Percentiles rank a stretch among this genome's conserved stretches.
Conservation (phyloP, 176 grass and related monocot species). For the Bromus sterilis region DNA sequence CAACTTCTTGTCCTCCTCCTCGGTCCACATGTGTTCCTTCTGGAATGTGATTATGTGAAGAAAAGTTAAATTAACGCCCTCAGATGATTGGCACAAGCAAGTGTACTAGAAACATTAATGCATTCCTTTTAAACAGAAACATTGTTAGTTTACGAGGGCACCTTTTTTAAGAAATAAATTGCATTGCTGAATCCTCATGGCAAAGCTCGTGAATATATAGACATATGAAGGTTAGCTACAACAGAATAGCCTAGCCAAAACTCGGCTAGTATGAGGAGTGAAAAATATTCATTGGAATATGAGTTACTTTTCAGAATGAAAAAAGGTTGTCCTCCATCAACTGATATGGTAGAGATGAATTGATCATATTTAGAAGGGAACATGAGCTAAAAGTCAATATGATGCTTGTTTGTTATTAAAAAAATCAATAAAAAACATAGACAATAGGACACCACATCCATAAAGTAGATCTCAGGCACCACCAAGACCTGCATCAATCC, state of each 20-base stretch:
- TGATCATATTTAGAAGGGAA: no score
- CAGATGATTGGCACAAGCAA: background rate
- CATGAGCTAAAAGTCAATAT: no score
- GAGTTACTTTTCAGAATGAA: background rate
- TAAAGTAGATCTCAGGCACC: no score
- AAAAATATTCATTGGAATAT: background rate
- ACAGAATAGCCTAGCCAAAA: background rate
- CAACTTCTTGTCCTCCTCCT: conserved; percentile 47
- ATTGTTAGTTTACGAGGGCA: background rate
- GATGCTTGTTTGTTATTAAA: no score
- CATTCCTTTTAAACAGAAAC: background rate
- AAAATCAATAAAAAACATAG: no score
- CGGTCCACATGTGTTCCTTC: conserved; percentile 56
- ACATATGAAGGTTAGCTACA: background rate
- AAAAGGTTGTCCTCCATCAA: background rate
- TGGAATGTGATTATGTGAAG: conserved; percentile 21
- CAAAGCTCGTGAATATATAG: background rate
- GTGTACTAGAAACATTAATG: background rate
- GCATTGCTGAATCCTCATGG: background rate
- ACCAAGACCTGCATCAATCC: background rate
- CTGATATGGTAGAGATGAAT: background rate
- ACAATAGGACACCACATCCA: no score
- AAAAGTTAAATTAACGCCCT: background rate
- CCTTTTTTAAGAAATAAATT: background rate
- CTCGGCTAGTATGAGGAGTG: background rate